These are phyloP conservation scores for Magnolia sinica DNA, from an alignment of 164 flowering plant species.

Conservation along the genomic window DNA sequence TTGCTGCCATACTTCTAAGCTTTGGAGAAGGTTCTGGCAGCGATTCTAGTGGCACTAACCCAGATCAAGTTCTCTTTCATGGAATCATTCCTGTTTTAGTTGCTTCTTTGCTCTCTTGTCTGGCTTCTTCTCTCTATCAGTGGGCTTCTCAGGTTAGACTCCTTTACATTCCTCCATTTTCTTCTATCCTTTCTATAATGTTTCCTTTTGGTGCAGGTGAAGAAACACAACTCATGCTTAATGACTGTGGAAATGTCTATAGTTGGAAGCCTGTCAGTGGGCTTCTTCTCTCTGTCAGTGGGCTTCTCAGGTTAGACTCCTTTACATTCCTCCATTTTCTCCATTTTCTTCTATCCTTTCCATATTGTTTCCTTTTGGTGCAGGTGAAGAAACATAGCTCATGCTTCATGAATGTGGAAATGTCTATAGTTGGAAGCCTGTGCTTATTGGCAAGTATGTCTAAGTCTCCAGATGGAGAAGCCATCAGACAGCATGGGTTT, in stretches of 20 bases:
- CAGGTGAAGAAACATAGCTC: slow-evolving; percentile 66
- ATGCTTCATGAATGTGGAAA: no score
- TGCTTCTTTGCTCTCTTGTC: slow-evolving; percentile 94
- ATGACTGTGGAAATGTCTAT: slow-evolving; percentile 96
- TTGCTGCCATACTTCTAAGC: no score
- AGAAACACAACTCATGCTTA: slow-evolving; percentile 83
- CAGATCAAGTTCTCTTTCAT: slow-evolving; percentile 63
- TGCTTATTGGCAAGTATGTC: no score
- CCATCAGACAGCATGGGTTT: no score
- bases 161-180: no score
- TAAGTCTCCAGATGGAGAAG: no score
- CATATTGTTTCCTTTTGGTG: background rate
- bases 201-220: slow-evolving; percentile 51
- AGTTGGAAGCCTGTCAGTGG: no score
- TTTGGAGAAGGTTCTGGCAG: no score
- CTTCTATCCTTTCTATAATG: background rate
- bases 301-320: slow-evolving; percentile 83
- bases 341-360: background rate
- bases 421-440: no score
- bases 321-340: no score
- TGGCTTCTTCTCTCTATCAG: slow-evolving; percentile 94
- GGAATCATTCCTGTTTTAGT: slow-evolving; percentile 94
- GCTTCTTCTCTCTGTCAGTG: slow-evolving; percentile 94
- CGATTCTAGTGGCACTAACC: slow-evolving; percentile 36
- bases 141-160: slow-evolving; percentile 94